Base-by-base conservation (phyloP, 306 rosid species). In the Sophora flavescens region DNA sequence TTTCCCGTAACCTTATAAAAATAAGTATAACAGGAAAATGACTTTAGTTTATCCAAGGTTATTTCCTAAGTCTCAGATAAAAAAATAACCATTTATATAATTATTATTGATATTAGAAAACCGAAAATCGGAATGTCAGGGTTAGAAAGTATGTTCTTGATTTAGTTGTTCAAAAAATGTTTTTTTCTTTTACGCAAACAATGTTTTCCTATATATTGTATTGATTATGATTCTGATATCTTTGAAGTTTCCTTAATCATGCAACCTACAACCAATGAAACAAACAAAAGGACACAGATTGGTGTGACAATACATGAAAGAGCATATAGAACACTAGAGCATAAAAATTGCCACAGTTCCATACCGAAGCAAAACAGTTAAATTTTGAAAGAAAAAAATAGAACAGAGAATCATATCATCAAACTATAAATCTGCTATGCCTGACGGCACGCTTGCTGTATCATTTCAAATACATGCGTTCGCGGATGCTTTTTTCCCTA, bases 241-340 rank as follows among this genome's bases (percentile, higher is more conserved):
- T 58, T 77, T 60, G 62, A 54, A 59, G 26, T 78, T 68, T 78
- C 68, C 51, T 67, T 73, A 28, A 51, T 59, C 62, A 78, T 41
- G 36, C 53, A 58, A 74, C 38, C 67, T 30, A 53, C 57, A 36
- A 32, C 28, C 38, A 28, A 22, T 1, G 22, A 22, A 47, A 38
- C 59, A 74, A 33, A 22, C 1, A 5, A 33, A 16, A 8, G 2
- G 30, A 39, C 63, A 48, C 17, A 61, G 60, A 63, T 11, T 61
- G 86, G 84, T 76, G 79, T 77, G 88, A 87, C 90, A 82, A 45
- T 39, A 59, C 87, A 62, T 42, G 33, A 47, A 68, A 69, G 2
- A 35, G n/a, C 57, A 72, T 63, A 73, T 50, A 68, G n/a, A 75
- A 63, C 72, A 68, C 58, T 13, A 3, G 45, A 68, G 59, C 68